These are phyloP conservation scores for Paracamarosporium sp. DNA, from an alignment of 2,329 filamentous ascomycete genomes.

Conservation along the genomic window DNA sequence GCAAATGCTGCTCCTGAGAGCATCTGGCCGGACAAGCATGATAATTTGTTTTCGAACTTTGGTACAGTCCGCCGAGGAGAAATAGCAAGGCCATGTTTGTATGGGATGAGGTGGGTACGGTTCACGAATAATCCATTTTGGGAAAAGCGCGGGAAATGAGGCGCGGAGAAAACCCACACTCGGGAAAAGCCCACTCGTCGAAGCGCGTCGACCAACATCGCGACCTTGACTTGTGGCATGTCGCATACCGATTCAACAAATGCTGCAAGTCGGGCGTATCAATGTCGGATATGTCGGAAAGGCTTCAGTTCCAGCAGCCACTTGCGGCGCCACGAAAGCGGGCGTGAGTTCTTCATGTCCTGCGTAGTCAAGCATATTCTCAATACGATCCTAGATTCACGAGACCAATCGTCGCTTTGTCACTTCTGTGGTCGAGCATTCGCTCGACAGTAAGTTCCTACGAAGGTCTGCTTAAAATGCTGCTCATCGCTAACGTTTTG, in stretches of 20 bases:
- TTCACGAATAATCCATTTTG: neutral
- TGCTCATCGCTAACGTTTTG: neutral
- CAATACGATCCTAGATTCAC: neutral
- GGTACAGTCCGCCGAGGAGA: no score
- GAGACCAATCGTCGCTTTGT: neutral
- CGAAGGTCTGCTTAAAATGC: neutral
- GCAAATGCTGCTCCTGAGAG: neutral
- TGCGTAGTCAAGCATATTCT: neutral
- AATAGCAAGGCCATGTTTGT: neutral
- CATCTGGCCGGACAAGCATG: neutral
- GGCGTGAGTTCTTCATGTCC: neutral
- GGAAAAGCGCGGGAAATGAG: neutral
- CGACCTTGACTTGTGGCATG: neutral
- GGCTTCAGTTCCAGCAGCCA: constrained; percentile 6
- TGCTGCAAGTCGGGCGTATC: neutral
- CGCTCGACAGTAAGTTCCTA: constrained; percentile 2
- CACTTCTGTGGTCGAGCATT: constrained; percentile 10
- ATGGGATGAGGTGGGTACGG: neutral
- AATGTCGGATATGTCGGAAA: constrained; percentile 7
- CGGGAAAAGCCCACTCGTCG: constrained; percentile 13
- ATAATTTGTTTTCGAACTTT: no score
- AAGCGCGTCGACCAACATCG: neutral
- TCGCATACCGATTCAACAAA: neutral
- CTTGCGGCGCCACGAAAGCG: constrained; percentile 15
- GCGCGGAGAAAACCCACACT: constrained; percentile 15